These are phyloP conservation scores for Phtheirospermum japonicum DNA, from an alignment of 257 asterid genomes.

Conservation along the genomic window DNA sequence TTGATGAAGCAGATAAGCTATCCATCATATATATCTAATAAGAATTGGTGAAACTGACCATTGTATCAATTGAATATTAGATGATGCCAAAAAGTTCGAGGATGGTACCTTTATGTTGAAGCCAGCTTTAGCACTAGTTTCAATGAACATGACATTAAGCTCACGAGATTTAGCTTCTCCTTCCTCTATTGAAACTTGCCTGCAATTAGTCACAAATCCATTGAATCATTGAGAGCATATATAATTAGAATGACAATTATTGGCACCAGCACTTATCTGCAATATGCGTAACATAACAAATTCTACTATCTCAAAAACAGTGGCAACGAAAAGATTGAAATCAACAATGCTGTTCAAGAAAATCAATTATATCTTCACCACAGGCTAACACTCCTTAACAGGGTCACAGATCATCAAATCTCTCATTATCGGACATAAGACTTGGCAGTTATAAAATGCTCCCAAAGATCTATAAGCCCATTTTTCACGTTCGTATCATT, in stretches of 20 bases:
- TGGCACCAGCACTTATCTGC: slow-evolving; percentile 1
- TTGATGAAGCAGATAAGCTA: no score
- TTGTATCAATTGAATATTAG: not conserved
- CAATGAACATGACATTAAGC: slow-evolving; percentile 51
- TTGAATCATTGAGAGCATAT: slow-evolving; percentile 1
- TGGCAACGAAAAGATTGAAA: not conserved
- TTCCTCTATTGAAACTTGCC: slow-evolving; percentile 65
- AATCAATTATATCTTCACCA: no score
- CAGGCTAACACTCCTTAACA: no score
- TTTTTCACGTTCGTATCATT: no score
- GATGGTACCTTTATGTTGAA: slow-evolving; percentile 50
- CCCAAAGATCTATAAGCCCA: no score
- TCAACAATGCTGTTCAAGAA: no score
- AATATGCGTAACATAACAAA: not conserved
- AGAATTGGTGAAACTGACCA: not conserved
- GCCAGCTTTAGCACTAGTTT: slow-evolving; percentile 65
- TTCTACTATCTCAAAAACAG: not conserved
- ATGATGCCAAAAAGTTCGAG: slow-evolving; percentile 1
- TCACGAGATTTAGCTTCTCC: slow-evolving; percentile 62
- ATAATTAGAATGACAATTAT: not conserved
- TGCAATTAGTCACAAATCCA: slow-evolving; percentile 23
- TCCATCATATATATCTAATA: no score
- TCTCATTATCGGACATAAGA: not conserved
- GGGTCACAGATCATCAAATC: not conserved
- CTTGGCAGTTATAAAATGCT: no score